Conservation (phyloP, 176 grass and related monocot species). For the Cenchrus purpureus region DNA sequence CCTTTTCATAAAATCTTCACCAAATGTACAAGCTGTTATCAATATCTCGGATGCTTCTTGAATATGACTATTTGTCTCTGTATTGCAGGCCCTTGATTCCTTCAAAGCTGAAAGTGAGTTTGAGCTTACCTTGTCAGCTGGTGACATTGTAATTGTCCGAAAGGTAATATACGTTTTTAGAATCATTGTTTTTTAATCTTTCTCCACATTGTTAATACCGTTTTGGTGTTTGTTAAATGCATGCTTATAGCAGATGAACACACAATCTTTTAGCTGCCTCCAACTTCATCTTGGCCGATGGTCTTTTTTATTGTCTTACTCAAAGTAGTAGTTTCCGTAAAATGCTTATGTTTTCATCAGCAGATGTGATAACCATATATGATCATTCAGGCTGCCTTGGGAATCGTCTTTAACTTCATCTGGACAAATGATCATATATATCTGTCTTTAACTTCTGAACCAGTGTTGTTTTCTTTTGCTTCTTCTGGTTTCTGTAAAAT, state of each 20-base stretch:
- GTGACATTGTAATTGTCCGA: slow-evolving; percentile 85
- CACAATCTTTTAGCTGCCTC: neutral
- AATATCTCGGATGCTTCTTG: neutral
- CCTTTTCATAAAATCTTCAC: neutral
- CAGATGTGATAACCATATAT: no score
- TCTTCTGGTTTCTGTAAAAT: no score
- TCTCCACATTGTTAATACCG: neutral
- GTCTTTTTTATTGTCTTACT: neutral
- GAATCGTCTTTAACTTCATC: no score
- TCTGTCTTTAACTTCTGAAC: no score
- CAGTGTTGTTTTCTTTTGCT: no score
- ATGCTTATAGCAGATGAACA: slow-evolving; percentile 2
- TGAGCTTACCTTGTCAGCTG: slow-evolving; percentile 79
- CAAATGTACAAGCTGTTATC: neutral
- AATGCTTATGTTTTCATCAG: no score
- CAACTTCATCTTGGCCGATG: neutral
- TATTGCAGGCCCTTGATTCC: slow-evolving; percentile 73
- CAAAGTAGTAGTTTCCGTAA: neutral
- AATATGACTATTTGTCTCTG: neutral
- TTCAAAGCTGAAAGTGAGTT: slow-evolving; percentile 88
- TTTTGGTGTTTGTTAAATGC: neutral
- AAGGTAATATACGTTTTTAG: slow-evolving; percentile 61
- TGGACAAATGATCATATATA: no score
- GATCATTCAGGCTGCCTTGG: no score
- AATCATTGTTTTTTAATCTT: neutral